These are phyloP conservation scores for Malbranchea cinnamomea DNA, from an alignment of 2,329 filamentous ascomycete species.

Conservation along the genomic window DNA sequence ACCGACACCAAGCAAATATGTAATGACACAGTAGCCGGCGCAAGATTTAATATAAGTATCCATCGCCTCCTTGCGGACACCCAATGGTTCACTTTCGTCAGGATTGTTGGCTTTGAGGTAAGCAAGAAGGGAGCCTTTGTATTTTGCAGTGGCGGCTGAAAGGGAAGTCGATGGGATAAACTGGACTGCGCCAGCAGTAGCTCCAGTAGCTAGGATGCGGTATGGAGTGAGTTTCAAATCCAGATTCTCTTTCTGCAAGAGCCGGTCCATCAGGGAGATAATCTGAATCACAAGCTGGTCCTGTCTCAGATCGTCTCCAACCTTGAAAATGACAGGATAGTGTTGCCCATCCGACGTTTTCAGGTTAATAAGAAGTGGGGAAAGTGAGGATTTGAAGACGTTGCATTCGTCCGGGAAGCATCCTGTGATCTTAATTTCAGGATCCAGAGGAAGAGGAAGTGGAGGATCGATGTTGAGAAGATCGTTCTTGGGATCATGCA, in stretches of 20 bases:
- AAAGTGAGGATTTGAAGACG: conserved; percentile 91
- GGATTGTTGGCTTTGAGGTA: conserved; percentile 86
- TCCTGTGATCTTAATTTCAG: conserved; percentile 62
- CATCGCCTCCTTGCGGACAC: conserved; percentile 80
- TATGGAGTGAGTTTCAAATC: conserved; percentile 92
- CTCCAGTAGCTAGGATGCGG: conserved; percentile 86
- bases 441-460: conserved; percentile 76
- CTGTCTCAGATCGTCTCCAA: conserved; percentile 87
- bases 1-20: conserved; percentile 89
- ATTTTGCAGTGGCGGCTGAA: conserved; percentile 69
- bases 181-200: conserved; percentile 77
- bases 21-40: conserved; percentile 96
- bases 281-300: conserved; percentile 96
- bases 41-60: conserved; percentile 94
- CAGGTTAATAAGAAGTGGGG: conserved; percentile 82
- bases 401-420: conserved; percentile 71
- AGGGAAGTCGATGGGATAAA: conserved; percentile 80
- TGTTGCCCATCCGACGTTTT: conserved; percentile 60
- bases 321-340: conserved; percentile 94
- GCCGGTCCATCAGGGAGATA: conserved; percentile 92
- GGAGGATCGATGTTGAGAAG: conserved; percentile 70
- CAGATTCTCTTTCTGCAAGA: conserved; percentile 88
- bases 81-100: conserved; percentile 63
- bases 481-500: conserved; percentile 84
- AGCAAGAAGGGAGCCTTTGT: conserved; percentile 60